phyloP scores from a whole-genome alignment of 2,329 filamentous ascomycete genomes.

The Penicillium sp. region DNA sequence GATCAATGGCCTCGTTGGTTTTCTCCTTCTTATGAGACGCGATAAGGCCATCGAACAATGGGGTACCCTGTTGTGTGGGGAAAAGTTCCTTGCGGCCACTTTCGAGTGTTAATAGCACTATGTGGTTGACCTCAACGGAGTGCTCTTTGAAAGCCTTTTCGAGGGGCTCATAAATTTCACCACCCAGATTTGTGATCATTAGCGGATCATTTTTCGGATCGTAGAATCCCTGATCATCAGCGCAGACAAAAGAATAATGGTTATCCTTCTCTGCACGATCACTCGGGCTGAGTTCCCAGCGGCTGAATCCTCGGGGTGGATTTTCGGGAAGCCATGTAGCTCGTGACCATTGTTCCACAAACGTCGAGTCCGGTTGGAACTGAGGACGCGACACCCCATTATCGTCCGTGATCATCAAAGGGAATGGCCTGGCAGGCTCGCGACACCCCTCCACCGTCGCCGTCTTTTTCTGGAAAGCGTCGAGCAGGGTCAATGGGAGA shows the following conservation, averaged over 20 bases:
- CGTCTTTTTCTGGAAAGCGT: constrained; percentile 27
- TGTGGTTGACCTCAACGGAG: constrained; percentile 38
- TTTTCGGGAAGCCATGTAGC: constrained; percentile 34
- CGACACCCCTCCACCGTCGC: constrained; percentile 23
- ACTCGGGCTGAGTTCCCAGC: constrained; percentile 25
- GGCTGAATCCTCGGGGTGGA: constrained; percentile 30
- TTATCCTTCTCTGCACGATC: constrained; percentile 19
- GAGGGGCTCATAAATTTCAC: constrained; percentile 31
- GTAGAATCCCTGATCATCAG: constrained; percentile 24
- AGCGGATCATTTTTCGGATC: constrained; percentile 37
- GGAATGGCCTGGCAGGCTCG: constrained; percentile 27
- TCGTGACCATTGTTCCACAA: constrained; percentile 22
- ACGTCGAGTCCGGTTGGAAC: constrained; percentile 4
- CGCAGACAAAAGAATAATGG: constrained; percentile 16
- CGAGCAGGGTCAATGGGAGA: constrained; percentile 36
- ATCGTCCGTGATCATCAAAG: constrained; percentile 11
- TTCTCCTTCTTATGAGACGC: constrained; percentile 26
- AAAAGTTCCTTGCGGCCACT: constrained; percentile 44
- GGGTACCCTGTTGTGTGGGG: constrained; percentile 36
- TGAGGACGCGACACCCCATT: constrained; percentile 5
- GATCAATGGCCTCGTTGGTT: constrained; percentile 25
- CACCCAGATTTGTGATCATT: constrained; percentile 38
- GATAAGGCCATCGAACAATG: constrained; percentile 34
- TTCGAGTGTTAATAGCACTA: constrained; percentile 41
- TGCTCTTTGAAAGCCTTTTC: constrained; percentile 28